Percentiles rank a stretch among this genome's conserved stretches.
Evolutionary conservation across 1,139 yeast genomes (phyloP).

Genomic region (Hyphopichia burtonii): DNA sequence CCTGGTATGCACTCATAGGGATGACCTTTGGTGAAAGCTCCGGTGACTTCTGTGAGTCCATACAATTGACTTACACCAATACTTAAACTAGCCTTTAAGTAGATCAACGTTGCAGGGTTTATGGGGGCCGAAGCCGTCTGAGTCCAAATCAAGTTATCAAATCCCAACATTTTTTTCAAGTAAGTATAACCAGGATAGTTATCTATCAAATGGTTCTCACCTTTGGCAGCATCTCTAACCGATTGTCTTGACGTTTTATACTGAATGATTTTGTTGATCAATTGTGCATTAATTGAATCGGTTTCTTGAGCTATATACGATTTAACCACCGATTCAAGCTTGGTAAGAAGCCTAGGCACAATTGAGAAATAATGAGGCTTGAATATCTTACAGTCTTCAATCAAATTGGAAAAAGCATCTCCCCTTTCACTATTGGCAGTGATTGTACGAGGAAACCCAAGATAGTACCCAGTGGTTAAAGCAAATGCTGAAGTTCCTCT

Average conservation of each 20-base stretch:
- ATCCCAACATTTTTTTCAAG: constrained; percentile 28
- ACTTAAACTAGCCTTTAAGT: constrained; percentile 31
- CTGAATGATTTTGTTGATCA: constrained; percentile 17
- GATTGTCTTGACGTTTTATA: constrained; percentile 26
- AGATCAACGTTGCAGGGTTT: constrained; percentile 28
- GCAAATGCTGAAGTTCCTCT: constrained; percentile 33
- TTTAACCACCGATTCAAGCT: constrained; percentile 41
- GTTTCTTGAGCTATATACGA: constrained; percentile 21
- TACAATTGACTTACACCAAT: constrained; percentile 37
- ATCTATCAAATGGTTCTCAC: constrained; percentile 22
- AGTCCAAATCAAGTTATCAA: constrained; percentile 23
- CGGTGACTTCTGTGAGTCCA: constrained; percentile 39
- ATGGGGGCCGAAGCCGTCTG: constrained; percentile 40
- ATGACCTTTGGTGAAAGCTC: constrained; percentile 28
- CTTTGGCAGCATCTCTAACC: constrained; percentile 24
- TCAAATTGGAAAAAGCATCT: constrained; percentile 15
- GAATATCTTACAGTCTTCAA: constrained; percentile 29
- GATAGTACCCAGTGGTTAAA: constrained; percentile 31
- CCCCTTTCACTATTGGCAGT: constrained; percentile 8
- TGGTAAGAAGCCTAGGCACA: constrained; percentile 34
- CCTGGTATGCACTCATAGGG: constrained; percentile 34
- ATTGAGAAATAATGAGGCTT: constrained; percentile 33
- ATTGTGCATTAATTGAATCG: constrained; percentile 14
- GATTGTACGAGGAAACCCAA: constrained; percentile 41
- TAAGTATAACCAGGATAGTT: constrained; percentile 21